Conservation (phyloP, 1,284 basidiomycete genomes). For the Ganoderma resinaceum region DNA sequence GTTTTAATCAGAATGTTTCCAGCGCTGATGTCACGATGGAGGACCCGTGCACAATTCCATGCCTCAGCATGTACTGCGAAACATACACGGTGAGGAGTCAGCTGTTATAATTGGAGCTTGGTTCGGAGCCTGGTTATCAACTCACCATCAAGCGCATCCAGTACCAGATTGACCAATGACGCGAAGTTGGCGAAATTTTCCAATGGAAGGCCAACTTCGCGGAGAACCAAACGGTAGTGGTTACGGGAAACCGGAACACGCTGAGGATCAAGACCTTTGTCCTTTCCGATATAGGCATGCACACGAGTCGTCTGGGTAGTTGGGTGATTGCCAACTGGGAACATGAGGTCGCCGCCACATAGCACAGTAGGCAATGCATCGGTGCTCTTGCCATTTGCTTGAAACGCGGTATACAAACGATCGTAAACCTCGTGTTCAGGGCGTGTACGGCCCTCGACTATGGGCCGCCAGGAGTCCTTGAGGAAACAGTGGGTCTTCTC, state of each 20-base stretch:
- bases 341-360: slow-evolving; percentile 14
- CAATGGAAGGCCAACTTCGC: slow-evolving; percentile 11
- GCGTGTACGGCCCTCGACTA: slow-evolving; percentile 1
- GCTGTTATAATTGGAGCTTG: too few species aligned
- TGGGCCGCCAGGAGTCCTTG: slow-evolving; percentile 22
- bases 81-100: neutral
- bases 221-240: slow-evolving; percentile 9
- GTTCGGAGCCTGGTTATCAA: neutral
- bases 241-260: slow-evolving; percentile 7
- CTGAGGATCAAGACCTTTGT: neutral
- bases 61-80: slow-evolving; percentile 6
- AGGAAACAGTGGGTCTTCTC: neutral
- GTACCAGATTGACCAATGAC: neutral
- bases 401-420: neutral
- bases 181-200: slow-evolving; percentile 4
- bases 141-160: neutral
- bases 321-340: slow-evolving; percentile 3
- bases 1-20: slow-evolving; percentile 20
- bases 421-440: slow-evolving; percentile 17
- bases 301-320: slow-evolving; percentile 5
- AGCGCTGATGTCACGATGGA: slow-evolving; percentile 13
- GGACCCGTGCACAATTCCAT: neutral
- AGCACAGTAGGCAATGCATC: slow-evolving; percentile 4
- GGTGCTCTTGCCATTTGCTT: neutral
- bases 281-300: neutral